These are phyloP conservation scores for Trichoderma virens DNA, from an alignment of 495 filamentous ascomycete species.

Conservation along the genomic window DNA sequence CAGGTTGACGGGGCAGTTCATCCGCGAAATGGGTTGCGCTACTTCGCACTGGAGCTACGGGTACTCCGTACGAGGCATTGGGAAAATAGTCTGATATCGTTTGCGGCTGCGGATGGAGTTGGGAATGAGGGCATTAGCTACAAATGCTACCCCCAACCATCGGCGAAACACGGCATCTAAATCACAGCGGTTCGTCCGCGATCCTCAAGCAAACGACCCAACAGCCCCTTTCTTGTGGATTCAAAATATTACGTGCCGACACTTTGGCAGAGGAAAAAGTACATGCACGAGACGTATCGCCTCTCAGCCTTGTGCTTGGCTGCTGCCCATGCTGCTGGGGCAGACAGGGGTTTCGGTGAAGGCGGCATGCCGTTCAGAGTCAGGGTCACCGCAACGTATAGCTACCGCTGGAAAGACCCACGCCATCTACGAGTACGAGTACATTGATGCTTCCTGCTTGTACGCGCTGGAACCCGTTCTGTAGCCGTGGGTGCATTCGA, in stretches of 20 bases:
- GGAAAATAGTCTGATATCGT: too few relatives aligned
- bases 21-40: background rate
- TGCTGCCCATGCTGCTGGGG: background rate
- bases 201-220: too few relatives aligned
- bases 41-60: background rate
- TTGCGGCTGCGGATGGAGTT: too few relatives aligned
- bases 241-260: too few relatives aligned
- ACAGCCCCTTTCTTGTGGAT: too few relatives aligned
- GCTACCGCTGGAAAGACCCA: background rate
- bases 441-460: too few relatives aligned
- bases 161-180: too few relatives aligned
- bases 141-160: too few relatives aligned
- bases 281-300: background rate
- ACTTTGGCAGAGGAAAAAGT: too few relatives aligned
- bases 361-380: background rate
- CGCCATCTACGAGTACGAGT: background rate
- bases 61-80: too few relatives aligned
- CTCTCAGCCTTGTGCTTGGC: constrained; percentile 3
- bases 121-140: too few relatives aligned
- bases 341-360: constrained; percentile 3
- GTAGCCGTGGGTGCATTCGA: background rate
- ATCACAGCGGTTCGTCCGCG: too few relatives aligned
- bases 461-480: background rate
- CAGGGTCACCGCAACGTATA: background rate
- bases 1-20: background rate